phyloP scores from a whole-genome alignment of 495 filamentous ascomycete genomes.

The Neurospora sp. region DNA sequence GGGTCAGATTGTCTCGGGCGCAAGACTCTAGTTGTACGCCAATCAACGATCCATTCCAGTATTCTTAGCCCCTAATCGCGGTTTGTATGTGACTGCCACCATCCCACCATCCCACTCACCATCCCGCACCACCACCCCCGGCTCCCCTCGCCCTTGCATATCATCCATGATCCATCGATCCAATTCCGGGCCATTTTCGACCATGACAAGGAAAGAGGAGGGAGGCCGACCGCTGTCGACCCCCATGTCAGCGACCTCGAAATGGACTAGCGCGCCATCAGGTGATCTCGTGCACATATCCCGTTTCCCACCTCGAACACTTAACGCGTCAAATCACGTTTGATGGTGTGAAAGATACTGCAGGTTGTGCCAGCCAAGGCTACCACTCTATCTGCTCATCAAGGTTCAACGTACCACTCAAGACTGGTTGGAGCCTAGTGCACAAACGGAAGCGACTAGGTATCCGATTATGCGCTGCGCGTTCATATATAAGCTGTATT shows the following conservation, averaged over 20 bases:
- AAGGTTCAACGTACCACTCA: background rate
- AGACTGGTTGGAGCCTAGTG: background rate
- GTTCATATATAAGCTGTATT: background rate
- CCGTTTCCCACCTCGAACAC: constrained; percentile 6
- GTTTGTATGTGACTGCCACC: background rate
- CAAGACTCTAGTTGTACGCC: background rate
- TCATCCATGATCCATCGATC: background rate
- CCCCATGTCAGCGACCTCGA: background rate
- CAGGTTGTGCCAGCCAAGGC: background rate
- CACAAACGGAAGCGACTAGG: background rate
- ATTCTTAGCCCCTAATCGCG: background rate
- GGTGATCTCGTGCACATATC: constrained; percentile 15
- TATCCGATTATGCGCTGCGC: background rate
- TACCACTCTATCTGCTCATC: background rate
- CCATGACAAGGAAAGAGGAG: background rate
- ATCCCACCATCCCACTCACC: background rate
- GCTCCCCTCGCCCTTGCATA: background rate
- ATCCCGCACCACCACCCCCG: background rate
- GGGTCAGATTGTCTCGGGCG: background rate
- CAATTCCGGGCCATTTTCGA: background rate
- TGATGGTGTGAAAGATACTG: constrained; percentile 2
- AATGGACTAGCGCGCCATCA: constrained; percentile 12
- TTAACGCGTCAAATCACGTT: constrained; percentile 21
- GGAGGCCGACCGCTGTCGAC: background rate
- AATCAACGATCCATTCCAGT: background rate